Evolutionary conservation across 306 rosid species (phyloP).

Genomic region (Calophaca sinica): DNA sequence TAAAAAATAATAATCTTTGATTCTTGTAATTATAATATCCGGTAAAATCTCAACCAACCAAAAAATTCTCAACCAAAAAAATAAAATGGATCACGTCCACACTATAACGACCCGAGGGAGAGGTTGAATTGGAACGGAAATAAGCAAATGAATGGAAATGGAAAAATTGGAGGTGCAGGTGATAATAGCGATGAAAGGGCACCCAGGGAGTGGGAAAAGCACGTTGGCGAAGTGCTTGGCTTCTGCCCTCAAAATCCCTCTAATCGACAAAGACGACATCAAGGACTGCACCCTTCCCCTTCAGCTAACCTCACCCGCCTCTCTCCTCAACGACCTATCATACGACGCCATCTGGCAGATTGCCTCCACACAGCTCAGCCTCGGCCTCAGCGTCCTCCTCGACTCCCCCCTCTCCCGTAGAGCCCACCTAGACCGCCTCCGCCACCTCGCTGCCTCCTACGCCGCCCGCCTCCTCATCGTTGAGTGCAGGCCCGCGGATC

Average conservation of each 20-base stretch:
- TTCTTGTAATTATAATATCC: too few relatives aligned
- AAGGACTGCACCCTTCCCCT: slow-evolving; percentile 57
- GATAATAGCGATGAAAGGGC: slow-evolving; percentile 79
- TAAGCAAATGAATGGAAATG: not conserved
- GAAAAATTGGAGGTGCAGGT: slow-evolving; percentile 7
- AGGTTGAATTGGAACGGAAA: not conserved
- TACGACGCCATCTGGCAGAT: slow-evolving; percentile 57
- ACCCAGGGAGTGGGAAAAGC: slow-evolving; percentile 70
- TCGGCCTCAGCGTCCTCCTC: slow-evolving; percentile 68
- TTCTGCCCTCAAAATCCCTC: slow-evolving; percentile 57
- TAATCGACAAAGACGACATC: slow-evolving; percentile 70
- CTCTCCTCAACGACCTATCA: slow-evolving; percentile 76
- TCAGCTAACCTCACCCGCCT: slow-evolving; percentile 36
- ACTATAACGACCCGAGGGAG: not conserved
- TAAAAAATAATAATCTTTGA: not conserved
- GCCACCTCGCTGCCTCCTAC: slow-evolving; percentile 21
- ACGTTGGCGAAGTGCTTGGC: slow-evolving; percentile 63
- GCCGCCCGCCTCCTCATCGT: slow-evolving; percentile 51
- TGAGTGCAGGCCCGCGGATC: slow-evolving; percentile 64
- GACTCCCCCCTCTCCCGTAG: slow-evolving; percentile 79
- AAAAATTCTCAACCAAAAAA: too few relatives aligned
- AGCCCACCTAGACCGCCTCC: slow-evolving; percentile 63
- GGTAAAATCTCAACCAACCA: too few relatives aligned
- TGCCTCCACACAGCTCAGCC: slow-evolving; percentile 63
- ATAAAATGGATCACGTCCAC: not conserved